Evolutionary conservation across 2,329 filamentous ascomycete genomes (phyloP).

Genomic region (Hysterium pulicare): DNA sequence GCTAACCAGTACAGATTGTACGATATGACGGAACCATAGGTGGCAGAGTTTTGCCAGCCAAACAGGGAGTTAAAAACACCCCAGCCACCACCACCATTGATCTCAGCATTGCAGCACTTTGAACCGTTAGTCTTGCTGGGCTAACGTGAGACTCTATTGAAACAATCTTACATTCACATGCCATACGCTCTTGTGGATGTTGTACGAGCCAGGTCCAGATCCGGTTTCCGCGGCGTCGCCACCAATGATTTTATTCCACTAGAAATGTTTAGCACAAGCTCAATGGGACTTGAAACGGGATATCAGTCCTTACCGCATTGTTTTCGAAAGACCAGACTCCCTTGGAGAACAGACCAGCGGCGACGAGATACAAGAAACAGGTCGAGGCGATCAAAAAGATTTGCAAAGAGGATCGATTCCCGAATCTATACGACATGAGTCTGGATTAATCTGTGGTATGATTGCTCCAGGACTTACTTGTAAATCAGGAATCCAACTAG

Average conservation of each 20-base stretch:
- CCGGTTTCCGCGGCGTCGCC: slow-evolving; percentile 62
- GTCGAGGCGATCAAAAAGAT: slow-evolving; percentile 79
- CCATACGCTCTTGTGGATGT: slow-evolving; percentile 76
- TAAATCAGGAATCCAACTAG: slow-evolving; percentile 73
- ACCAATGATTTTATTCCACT: slow-evolving; percentile 65
- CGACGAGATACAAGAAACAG: slow-evolving; percentile 79
- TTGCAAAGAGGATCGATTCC: slow-evolving; percentile 65
- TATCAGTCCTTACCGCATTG: slow-evolving; percentile 42
- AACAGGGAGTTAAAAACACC: slow-evolving; percentile 83
- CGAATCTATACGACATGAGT: slow-evolving; percentile 43
- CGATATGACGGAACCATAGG: slow-evolving; percentile 79
- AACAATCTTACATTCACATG: slow-evolving; percentile 66
- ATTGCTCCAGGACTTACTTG: slow-evolving; percentile 54
- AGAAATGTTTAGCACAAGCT: slow-evolving; percentile 2
- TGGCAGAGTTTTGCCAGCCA: slow-evolving; percentile 85
- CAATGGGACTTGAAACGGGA: background rate
- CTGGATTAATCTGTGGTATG: background rate
- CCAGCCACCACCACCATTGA: slow-evolving; percentile 75
- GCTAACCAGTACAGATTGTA: slow-evolving; percentile 87
- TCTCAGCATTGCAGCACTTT: slow-evolving; percentile 71
- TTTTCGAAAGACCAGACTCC: slow-evolving; percentile 72
- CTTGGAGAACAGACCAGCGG: slow-evolving; percentile 76
- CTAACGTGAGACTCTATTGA: background rate
- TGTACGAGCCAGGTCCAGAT: slow-evolving; percentile 70
- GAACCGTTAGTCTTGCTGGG: slow-evolving; percentile 3